Percentiles rank a stretch among this genome's conserved stretches.
phyloP scores from a whole-genome alignment of 2,329 filamentous ascomycete genomes.

The Gaeumannomyces tritici region DNA sequence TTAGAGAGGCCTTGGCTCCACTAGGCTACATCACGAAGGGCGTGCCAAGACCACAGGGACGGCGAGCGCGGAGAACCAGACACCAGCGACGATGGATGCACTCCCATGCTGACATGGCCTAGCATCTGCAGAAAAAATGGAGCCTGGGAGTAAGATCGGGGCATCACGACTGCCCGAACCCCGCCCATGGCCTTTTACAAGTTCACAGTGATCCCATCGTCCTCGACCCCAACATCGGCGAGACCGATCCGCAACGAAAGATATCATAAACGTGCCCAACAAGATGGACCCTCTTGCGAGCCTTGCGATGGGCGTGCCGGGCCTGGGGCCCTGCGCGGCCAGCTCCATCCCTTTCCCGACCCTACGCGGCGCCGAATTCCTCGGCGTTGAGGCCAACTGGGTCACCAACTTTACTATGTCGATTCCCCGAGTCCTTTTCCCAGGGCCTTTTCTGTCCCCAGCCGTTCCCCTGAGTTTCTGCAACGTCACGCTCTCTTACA shows the following conservation, averaged over 20 bases:
- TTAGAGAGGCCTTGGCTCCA: too few species aligned
- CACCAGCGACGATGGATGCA: too few species aligned
- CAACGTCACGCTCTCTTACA: constrained; percentile 27
- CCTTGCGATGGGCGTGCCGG: background rate
- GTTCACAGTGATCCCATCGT: too few species aligned
- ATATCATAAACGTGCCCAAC: background rate
- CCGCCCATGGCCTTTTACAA: too few species aligned
- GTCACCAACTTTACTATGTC: background rate
- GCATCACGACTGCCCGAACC: too few species aligned
- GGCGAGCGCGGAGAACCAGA: too few species aligned
- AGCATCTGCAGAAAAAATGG: too few species aligned
- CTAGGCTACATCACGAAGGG: too few species aligned
- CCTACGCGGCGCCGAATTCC: background rate
- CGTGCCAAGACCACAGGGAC: too few species aligned
- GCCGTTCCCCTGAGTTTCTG: constrained; percentile 15
- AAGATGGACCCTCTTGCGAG: background rate
- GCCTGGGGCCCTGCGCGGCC: background rate
- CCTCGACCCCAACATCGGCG: too few species aligned
- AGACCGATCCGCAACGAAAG: background rate
- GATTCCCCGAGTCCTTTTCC: background rate
- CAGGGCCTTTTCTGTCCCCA: background rate
- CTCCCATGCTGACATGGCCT: too few species aligned
- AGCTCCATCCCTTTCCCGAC: background rate
- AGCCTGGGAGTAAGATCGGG: too few species aligned
- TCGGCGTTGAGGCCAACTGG: background rate